Conservation (phyloP, 2,329 filamentous ascomycete species). For the Aureobasidium musti region DNA sequence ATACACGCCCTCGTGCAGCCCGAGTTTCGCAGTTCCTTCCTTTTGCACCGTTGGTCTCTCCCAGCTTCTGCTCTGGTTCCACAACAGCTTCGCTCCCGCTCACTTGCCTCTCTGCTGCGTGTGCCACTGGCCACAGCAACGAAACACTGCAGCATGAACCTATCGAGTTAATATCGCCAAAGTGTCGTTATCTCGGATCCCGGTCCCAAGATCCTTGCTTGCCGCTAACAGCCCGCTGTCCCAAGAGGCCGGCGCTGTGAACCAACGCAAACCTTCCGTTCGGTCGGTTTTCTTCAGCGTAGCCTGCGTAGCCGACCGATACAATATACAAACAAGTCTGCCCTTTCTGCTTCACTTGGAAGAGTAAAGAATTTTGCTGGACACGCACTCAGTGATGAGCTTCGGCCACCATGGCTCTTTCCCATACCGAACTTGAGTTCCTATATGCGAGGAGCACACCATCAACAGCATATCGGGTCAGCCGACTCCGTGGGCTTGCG, state of each 20-base stretch:
- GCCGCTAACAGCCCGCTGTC: conserved; percentile 28
- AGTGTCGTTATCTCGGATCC: conserved; percentile 25
- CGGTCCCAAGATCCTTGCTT: conserved; percentile 29
- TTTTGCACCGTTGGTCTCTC: conserved; percentile 6
- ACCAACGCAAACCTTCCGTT: conserved; percentile 28
- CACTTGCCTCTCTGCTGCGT: conserved; percentile 6
- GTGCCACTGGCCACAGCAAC: conserved; percentile 5
- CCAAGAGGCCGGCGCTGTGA: conserved; percentile 27
- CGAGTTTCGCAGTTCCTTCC: conserved; percentile 22
- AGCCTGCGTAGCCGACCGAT: conserved; percentile 26
- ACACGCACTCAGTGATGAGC: not conserved
- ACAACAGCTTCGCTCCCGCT: conserved; percentile 11
- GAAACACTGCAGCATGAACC: conserved; percentile 14
- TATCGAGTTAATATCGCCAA: conserved; percentile 8
- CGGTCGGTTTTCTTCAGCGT: conserved; percentile 27
- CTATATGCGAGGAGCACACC: conserved; percentile 27
- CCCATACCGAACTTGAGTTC: not conserved
- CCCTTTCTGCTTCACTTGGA: not conserved
- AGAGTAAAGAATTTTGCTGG: not conserved
- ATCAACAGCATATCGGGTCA: conserved; percentile 23
- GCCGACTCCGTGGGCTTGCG: conserved; percentile 22
- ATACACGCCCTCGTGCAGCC: conserved; percentile 28
- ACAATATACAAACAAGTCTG: conserved; percentile 3
- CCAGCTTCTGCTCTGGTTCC: conserved; percentile 15
- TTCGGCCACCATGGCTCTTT: conserved; percentile 7